Evolutionary conservation across 2,329 filamentous ascomycete species (phyloP), one percentile per base, ranked within the genome.

Genomic region (Nothophoma quercina): DNA sequence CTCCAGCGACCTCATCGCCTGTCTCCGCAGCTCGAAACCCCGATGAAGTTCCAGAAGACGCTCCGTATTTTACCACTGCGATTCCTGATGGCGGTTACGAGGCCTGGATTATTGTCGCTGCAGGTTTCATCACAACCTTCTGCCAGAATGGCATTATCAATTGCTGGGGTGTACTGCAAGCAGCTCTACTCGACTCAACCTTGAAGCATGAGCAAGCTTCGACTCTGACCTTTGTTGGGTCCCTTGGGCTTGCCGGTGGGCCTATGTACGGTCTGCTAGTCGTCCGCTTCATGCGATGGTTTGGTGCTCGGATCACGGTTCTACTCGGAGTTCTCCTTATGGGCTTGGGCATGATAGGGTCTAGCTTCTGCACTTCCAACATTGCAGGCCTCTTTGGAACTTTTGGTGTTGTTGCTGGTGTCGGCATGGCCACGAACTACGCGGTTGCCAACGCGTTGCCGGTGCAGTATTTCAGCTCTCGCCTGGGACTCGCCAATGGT

Each of bases 161-260:
- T 60, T 79, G 77, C 53, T 88, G 85, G 84, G 85, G 85, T 23
- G 78, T 88, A 1, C 73, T 87, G 40, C 85, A 88, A 68, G 76
- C 77, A 3, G 83, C 79, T 0, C 77, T 88, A 0, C 79, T 85
- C 4, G 70, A 79, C 29, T 69, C 78, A 13, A 73, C 75, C 0
- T 70, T 85, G 1, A 77, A 77, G 1, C 13, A 49, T 4, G 51
- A 55, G 15, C 76, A 77, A 0, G 74, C 83, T 0, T 79, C 80
- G 0, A 84, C 81, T 1, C 70, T 88, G 16, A 80, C 83, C 1
- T 88, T 86, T 56, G 81, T 87, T 2, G 85, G 84, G 4, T 83
- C 81, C 0, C 63, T 87, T 7, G 74, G 77, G 8, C 72, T 80
- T 2, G 78, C 81, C 1, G 75, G 79, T 45, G 80, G 83, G 22